Percentiles rank a stretch among this genome's conserved stretches.
Conservation (phyloP, 129 eudicot species). For the Dittrichia graveolens region DNA sequence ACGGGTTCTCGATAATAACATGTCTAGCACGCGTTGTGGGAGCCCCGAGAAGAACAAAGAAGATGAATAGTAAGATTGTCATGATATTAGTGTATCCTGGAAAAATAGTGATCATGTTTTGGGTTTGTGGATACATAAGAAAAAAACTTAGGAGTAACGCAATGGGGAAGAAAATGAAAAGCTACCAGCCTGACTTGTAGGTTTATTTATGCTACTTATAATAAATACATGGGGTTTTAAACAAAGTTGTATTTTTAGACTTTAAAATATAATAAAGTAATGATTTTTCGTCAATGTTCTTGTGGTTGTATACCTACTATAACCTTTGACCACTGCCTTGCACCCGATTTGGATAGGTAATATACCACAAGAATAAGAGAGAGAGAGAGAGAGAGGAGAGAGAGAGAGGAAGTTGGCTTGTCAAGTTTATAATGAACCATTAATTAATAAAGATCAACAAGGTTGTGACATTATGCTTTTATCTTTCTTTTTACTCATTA, state of each 20-base stretch:
- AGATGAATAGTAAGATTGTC: conserved; percentile 32
- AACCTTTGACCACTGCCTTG: conserved; percentile 38
- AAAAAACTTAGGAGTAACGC: conserved; percentile 49
- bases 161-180: conserved; percentile 55
- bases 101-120: conserved; percentile 41
- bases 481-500: conserved; percentile 27
- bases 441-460: conserved; percentile 22
- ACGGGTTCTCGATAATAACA: conserved; percentile 17
- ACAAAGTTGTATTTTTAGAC: conserved; percentile 25
- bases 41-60: conserved; percentile 27
- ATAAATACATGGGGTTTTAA: conserved; percentile 53
- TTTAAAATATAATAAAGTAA: neutral
- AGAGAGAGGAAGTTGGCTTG: conserved; percentile 25
- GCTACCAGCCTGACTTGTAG: conserved; percentile 50
- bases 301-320: conserved; percentile 44
- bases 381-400: conserved; percentile 2
- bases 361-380: conserved; percentile 25
- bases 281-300: conserved; percentile 21
- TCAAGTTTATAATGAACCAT: conserved; percentile 10
- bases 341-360: conserved; percentile 39
- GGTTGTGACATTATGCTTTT: conserved; percentile 23
- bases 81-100: conserved; percentile 22
- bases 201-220: neutral
- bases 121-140: conserved; percentile 18
- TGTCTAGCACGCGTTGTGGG: conserved; percentile 10